Evolutionary conservation across 2,329 filamentous ascomycete genomes (phyloP), one percentile per base, ranked within the genome.

Genomic region (Cladosporium sp.): DNA sequence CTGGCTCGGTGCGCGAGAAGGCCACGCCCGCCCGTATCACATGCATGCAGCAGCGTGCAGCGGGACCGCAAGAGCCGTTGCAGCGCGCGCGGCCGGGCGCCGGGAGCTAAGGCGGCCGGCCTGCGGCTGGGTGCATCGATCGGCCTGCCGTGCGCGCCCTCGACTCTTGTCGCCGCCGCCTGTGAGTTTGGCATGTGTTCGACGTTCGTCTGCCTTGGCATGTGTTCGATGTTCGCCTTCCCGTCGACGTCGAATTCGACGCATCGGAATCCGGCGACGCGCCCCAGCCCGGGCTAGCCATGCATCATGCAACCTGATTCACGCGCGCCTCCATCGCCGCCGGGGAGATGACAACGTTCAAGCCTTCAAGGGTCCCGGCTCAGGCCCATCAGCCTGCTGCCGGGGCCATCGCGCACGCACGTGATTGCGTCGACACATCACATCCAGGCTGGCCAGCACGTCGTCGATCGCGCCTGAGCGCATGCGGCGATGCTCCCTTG

Each of bases 11-110:
- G 22, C 22, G 22, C 22, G 22, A 28, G 22, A 28, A 38, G n/a
- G 35, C 13, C 35, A 38, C 35, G 13, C 35, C n/a, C 35, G 35
- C 44, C 45, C 16, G 44, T 43, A 54, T 49, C 52, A 54, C 52
- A 49, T 49, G 52, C 52, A 54, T 54, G 43, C 35, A 46, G 44
- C 22, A 28, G 22, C 44, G 40, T 54, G 45, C 52, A 54, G 52
- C 52, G 34, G 52, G 28, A 43, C 35, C 34, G 45, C 45, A 49
- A 49, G 45, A 54, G 44, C 52, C 52, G 52, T 49, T 49, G 37
- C 22, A 28, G 22, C 22, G 50, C 11, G 19, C 22, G 50, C 18
- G 19, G 28, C n/a, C 13, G 31, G 14, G n/a, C 34, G 42, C 28
- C 42, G 42, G 42, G 42, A 43, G 42, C 42, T 43, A 31, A 32